phyloP scores from a whole-genome alignment of 257 asterid genomes.

The Scutellaria barbata region DNA sequence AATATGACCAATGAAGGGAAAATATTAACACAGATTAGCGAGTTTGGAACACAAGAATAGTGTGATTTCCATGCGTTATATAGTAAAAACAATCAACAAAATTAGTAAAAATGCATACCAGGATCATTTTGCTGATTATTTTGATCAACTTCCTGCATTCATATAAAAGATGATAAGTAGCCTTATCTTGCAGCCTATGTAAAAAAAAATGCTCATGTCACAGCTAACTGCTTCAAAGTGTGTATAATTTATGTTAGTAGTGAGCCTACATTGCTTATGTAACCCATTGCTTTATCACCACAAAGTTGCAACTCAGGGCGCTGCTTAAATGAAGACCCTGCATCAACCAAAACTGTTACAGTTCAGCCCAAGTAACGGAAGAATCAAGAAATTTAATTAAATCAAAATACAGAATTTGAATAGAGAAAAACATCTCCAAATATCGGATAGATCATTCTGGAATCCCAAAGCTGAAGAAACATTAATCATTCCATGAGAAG shows the following conservation, averaged over 20 bases:
- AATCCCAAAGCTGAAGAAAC: background rate
- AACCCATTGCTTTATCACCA: constrained; percentile 51
- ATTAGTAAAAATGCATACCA: constrained; percentile 46
- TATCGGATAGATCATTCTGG: background rate
- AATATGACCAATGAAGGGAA: background rate
- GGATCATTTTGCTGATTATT: constrained; percentile 60
- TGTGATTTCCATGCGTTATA: background rate
- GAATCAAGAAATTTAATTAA: constrained; percentile 17
- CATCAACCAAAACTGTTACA: constrained; percentile 33
- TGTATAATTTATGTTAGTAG: constrained; percentile 1
- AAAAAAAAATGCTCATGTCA: background rate
- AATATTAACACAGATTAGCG: background rate
- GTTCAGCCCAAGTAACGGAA: constrained; percentile 10
- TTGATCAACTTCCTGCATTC: constrained; percentile 56
- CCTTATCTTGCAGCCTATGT: constrained; percentile 1
- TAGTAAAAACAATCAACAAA: background rate
- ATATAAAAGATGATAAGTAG: constrained; percentile 21
- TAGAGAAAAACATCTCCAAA: background rate
- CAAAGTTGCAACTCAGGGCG: constrained; percentile 31
- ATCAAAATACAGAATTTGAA: constrained; percentile 5
- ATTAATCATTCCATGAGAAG: constrained; percentile 16
- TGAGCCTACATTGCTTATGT: constrained; percentile 52
- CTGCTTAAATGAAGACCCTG: constrained; percentile 47
- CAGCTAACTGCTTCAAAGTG: constrained; percentile 2
- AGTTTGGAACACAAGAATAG: background rate